A percentile compares a stretch with the other conserved stretches of the same genome.
phyloP scores from a whole-genome alignment of 805 yeast species.

The Phaffomyces opuntiae region DNA sequence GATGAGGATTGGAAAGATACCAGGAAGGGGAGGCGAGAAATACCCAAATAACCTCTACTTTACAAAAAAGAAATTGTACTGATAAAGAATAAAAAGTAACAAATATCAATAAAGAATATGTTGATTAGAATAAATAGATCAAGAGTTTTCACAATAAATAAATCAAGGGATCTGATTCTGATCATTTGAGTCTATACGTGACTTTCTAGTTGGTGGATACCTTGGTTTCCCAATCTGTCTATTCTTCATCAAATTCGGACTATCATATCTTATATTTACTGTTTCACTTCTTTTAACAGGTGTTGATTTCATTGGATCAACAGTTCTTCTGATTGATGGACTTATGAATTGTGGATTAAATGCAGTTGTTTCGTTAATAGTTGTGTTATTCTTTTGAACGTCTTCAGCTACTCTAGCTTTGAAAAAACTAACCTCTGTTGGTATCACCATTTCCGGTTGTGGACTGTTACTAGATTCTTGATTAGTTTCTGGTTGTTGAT shows the following conservation, averaged over 20 bases:
- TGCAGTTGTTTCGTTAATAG: conserved; percentile 28
- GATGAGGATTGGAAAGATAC: too few species aligned
- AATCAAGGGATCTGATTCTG: too few species aligned
- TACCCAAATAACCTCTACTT: too few species aligned
- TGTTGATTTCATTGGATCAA: conserved; percentile 63
- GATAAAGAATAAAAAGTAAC: too few species aligned
- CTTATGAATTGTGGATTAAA: conserved; percentile 53
- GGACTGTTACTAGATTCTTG: conserved; percentile 9
- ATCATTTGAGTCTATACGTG: background rate
- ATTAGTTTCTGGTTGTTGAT: conserved; percentile 3
- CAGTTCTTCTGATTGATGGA: conserved; percentile 48
- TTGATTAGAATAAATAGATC: too few species aligned
- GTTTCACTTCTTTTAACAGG: conserved; percentile 42
- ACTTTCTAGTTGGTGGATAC: conserved; percentile 18
- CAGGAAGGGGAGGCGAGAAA: too few species aligned
- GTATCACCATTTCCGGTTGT: conserved; percentile 4
- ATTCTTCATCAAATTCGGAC: conserved; percentile 20
- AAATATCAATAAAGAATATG: too few species aligned
- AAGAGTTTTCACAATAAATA: too few species aligned
- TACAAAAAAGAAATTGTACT: too few species aligned
- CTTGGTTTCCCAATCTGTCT: conserved; percentile 24
- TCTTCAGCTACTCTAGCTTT: conserved; percentile 59
- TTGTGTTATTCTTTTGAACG: conserved; percentile 36
- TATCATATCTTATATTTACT: conserved; percentile 19
- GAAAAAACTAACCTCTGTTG: conserved; percentile 38